phyloP scores from a whole-genome alignment of 176 grass and related monocot species.

The Pontederia paniculata region DNA sequence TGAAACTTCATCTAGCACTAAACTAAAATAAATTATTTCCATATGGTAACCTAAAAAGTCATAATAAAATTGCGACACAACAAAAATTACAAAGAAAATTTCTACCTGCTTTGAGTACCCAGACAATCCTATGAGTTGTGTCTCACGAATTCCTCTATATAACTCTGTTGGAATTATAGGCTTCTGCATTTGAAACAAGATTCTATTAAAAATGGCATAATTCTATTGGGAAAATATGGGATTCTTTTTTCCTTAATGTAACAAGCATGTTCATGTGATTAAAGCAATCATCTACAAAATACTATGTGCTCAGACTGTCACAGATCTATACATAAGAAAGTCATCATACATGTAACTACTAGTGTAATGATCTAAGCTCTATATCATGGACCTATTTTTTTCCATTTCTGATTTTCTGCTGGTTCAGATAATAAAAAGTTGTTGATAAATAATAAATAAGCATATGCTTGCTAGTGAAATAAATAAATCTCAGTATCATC shows the following conservation, averaged over 20 bases:
- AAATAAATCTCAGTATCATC: too few relatives aligned
- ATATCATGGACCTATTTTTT: too few relatives aligned
- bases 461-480: too few relatives aligned
- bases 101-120: conserved; percentile 81
- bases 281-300: background rate
- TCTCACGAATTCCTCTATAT: conserved; percentile 66
- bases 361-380: too few relatives aligned
- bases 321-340: too few relatives aligned
- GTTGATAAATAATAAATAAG: too few relatives aligned
- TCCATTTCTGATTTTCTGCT: too few relatives aligned
- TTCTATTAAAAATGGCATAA: conserved; percentile 5
- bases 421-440: too few relatives aligned
- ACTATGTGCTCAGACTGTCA: background rate
- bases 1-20: background rate
- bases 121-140: conserved; percentile 81
- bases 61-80: background rate
- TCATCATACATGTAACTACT: too few relatives aligned
- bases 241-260: background rate
- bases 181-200: conserved; percentile 46
- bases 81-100: background rate
- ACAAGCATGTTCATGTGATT: conserved; percentile 2
- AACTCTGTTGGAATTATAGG: conserved; percentile 66
- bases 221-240: background rate
- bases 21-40: too few relatives aligned
- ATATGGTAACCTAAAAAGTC: background rate